Evolutionary conservation across 495 filamentous ascomycete genomes (phyloP).

Genomic region (Sabuloglossum arenarium): DNA sequence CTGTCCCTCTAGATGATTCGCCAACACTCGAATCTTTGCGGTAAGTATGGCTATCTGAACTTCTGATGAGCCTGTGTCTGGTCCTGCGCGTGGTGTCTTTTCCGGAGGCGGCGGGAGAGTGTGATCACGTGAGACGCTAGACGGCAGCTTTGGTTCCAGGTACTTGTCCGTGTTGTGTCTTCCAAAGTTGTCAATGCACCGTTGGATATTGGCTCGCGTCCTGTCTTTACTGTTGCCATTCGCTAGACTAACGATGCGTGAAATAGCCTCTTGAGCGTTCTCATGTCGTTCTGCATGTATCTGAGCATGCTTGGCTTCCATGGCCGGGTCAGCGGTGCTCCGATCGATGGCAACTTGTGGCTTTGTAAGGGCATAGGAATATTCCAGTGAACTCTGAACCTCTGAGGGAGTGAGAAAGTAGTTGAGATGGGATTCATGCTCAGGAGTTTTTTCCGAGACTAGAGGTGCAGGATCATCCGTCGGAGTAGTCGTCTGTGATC

Average conservation of each 20-base stretch:
- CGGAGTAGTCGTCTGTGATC: not conserved
- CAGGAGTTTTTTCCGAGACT: constrained; percentile 3
- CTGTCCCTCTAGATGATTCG: constrained; percentile 30
- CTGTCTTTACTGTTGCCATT: constrained; percentile 59
- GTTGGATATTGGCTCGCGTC: constrained; percentile 54
- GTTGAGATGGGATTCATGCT: constrained; percentile 35
- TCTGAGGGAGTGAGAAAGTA: constrained; percentile 47
- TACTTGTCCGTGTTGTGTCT: constrained; percentile 67
- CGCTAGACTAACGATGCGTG: constrained; percentile 50
- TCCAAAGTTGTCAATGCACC: constrained; percentile 74
- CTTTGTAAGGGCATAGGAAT: constrained; percentile 38
- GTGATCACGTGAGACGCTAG: constrained; percentile 5
- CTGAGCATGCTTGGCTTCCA: constrained; percentile 17
- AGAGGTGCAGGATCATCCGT: not conserved
- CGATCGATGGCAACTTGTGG: constrained; percentile 23
- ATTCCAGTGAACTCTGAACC: constrained; percentile 37
- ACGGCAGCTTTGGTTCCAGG: constrained; percentile 34
- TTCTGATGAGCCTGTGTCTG: constrained; percentile 81
- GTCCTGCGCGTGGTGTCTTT: constrained; percentile 52
- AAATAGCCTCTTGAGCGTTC: constrained; percentile 42
- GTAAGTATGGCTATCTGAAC: constrained; percentile 97
- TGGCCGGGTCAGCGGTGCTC: constrained; percentile 23
- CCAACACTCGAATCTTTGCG: constrained; percentile 70
- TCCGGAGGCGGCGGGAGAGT: constrained; percentile 12
- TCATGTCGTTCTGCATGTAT: constrained; percentile 24